phyloP scores from a whole-genome alignment of 305 asterid species.

The Fraxinus sp. region DNA sequence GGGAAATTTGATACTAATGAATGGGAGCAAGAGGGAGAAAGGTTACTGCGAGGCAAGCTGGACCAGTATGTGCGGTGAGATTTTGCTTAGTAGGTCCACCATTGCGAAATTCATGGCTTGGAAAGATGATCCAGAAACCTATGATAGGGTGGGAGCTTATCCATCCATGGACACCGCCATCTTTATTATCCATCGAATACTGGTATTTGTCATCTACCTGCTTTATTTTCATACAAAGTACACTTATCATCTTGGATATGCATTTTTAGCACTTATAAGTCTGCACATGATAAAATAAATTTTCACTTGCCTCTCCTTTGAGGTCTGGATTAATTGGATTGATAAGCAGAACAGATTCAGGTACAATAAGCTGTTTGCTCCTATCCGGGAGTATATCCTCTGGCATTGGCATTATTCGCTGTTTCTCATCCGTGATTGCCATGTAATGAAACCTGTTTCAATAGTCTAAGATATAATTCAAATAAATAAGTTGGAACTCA shows the following conservation, averaged over 20 bases:
- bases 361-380: slow-evolving; percentile 52
- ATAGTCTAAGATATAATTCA: not conserved
- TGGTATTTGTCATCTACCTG: slow-evolving; percentile 72
- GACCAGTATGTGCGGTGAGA: slow-evolving; percentile 61
- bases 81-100: slow-evolving; percentile 73
- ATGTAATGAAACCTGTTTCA: slow-evolving; percentile 57
- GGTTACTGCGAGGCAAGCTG: slow-evolving; percentile 59
- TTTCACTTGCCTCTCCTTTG: slow-evolving; percentile 52
- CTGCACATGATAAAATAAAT: not conserved
- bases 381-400: slow-evolving; percentile 49
- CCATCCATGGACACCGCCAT: slow-evolving; percentile 67
- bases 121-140: slow-evolving; percentile 64
- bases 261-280: not conserved
- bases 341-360: slow-evolving; percentile 51
- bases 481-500: not conserved
- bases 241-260: not conserved
- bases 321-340: slow-evolving; percentile 60
- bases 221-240: not conserved
- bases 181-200: slow-evolving; percentile 67
- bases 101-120: slow-evolving; percentile 54
- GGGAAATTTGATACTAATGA: not conserved
- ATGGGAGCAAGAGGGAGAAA: slow-evolving; percentile 1
- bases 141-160: slow-evolving; percentile 50
- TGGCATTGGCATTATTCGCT: slow-evolving; percentile 62
- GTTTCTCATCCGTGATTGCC: slow-evolving; percentile 56